Base-by-base conservation (phyloP, 768 basidiomycete genomes). In the Suillus placidus region DNA sequence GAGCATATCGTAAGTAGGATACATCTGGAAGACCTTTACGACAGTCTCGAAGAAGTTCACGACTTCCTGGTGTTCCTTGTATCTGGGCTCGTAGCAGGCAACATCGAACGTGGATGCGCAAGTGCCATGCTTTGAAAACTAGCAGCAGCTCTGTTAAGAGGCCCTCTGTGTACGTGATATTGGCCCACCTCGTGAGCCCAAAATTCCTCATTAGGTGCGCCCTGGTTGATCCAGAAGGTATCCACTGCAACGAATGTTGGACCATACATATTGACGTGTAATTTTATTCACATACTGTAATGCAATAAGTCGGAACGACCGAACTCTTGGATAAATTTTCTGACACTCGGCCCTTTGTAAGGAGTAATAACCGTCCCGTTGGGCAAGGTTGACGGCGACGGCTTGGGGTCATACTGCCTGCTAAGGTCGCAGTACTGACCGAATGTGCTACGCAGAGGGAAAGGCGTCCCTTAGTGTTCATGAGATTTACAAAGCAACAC, bases 71-170 rank as follows among this genome's bases (percentile, higher is more conserved):
- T 89, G 79, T 69, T 87, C 77, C 72, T 80, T 76, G 78, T 92
- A 91, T 40, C 77, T 75, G 8, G 81, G 72, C 6, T 84, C 87
- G 67, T 92, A 92, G 76, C 91, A 92, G 32, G 84, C 82, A 37
- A 88, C 78, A 70, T 93, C 87, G 68, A 90, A 92, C 4, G 90
- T 91, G 16, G 89, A 90, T 23, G 88, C 91, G 77, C 91, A 91
- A 4, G 90, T 92, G 38, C 87, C 88, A 67, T 89, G 88, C 72
- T 88, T 91, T 35, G 87, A 87, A 73, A 88, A 90, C 85, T 88
- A 56, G 13, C 30, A 10, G 57, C 57, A 40, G 35, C 65, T 37
- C 34, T 16, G 37, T 14, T 18, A 34, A 47, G n/a, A 60, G 62
- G 52, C 30, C 38, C 18, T 20, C 18, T 6, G 30, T 20, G 51